These are phyloP conservation scores for Sphagnum tenellum DNA, from an alignment of 225 moss, liverwort and hornwort genomes.

Conservation along the genomic window DNA sequence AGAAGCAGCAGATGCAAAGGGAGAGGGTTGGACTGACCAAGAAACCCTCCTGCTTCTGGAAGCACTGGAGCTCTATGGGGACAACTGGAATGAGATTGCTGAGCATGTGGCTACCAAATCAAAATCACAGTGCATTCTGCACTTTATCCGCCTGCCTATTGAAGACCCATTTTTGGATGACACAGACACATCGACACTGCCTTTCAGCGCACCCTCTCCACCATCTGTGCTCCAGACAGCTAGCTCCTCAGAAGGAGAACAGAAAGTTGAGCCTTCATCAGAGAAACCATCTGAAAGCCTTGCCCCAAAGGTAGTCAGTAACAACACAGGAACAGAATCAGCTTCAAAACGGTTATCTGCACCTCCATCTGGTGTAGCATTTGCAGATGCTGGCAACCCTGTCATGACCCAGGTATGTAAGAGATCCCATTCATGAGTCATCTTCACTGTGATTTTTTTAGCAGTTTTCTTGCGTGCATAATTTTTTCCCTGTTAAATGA, in stretches of 20 bases:
- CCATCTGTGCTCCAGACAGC: conserved; percentile 23
- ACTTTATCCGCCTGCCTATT: conserved; percentile 85
- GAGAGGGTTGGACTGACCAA: conserved; percentile 98
- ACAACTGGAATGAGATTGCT: conserved; percentile 97
- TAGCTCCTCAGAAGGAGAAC: conserved; percentile 18
- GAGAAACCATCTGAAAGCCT: conserved; percentile 27
- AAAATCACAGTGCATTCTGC: conserved; percentile 89
- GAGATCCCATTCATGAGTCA: background rate
- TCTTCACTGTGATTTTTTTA: no score
- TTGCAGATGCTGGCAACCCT: conserved; percentile 96
- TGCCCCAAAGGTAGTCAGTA: conserved; percentile 17
- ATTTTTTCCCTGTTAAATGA: no score
- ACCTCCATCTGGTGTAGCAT: conserved; percentile 59
- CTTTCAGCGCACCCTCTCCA: conserved; percentile 25
- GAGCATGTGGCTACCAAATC: conserved; percentile 99
- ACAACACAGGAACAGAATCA: conserved; percentile 17
- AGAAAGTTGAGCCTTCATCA: conserved; percentile 20
- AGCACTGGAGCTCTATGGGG: conserved; percentile 87
- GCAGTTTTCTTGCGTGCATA: no score
- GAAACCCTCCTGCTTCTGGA: conserved; percentile 92
- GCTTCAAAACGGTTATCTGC: conserved; percentile 37
- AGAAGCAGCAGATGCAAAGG: conserved; percentile 73
- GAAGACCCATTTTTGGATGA: conserved; percentile 88
- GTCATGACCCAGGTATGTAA: conserved; percentile 90
- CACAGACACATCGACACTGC: conserved; percentile 37